Percentiles rank a stretch among this genome's conserved stretches.
phyloP scores from a whole-genome alignment of 1,284 basidiomycete species.

The Microbotryum lychnidis-dioicae region DNA sequence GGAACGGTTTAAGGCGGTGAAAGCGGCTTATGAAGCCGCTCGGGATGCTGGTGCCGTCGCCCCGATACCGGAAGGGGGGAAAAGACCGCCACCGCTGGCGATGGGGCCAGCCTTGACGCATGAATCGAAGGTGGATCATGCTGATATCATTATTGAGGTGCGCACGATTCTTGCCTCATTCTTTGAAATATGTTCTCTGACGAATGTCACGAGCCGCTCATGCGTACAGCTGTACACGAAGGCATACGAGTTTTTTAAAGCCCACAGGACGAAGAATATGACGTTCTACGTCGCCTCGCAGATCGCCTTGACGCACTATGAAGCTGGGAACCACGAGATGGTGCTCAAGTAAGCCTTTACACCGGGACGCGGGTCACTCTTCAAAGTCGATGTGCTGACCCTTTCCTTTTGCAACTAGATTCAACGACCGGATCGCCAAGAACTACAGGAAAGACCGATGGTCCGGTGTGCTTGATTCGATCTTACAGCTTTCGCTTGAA shows the following conservation, averaged over 20 bases:
- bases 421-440: slow-evolving; percentile 77
- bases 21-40: slow-evolving; percentile 10
- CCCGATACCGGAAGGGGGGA: slow-evolving; percentile 19
- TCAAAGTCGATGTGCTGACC: background rate
- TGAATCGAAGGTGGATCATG: slow-evolving; percentile 82
- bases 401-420: slow-evolving; percentile 45
- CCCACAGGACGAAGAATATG: slow-evolving; percentile 57
- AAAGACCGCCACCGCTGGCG: slow-evolving; percentile 7
- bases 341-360: slow-evolving; percentile 56
- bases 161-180: slow-evolving; percentile 13
- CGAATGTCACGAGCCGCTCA: background rate
- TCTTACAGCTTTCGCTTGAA: slow-evolving; percentile 66
- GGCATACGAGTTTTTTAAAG: slow-evolving; percentile 81
- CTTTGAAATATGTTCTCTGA: background rate
- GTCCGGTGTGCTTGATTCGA: slow-evolving; percentile 58
- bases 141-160: slow-evolving; percentile 70
- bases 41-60: slow-evolving; percentile 8
- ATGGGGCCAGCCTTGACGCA: slow-evolving; percentile 53
- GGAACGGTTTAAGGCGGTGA: slow-evolving; percentile 54
- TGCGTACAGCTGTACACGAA: slow-evolving; percentile 70
- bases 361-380: background rate
- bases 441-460: slow-evolving; percentile 75
- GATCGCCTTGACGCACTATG: slow-evolving; percentile 73
- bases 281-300: slow-evolving; percentile 76
- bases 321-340: slow-evolving; percentile 68